Evolutionary conservation across 495 filamentous ascomycete genomes (phyloP).

Genomic region (Jackrogersella minutella): DNA sequence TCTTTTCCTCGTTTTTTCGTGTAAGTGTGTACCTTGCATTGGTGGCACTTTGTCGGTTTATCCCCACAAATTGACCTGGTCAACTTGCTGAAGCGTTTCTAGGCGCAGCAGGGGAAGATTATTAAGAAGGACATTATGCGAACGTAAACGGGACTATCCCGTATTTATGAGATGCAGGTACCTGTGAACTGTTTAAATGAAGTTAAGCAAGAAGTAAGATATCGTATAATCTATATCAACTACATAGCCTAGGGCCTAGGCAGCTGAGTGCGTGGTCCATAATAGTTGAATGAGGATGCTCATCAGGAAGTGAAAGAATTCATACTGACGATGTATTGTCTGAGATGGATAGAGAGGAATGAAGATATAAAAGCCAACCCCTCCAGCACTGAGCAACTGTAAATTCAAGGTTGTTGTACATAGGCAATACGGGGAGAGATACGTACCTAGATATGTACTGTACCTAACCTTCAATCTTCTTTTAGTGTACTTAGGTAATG

Average conservation of each 20-base stretch:
- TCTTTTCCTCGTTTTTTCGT: conserved; percentile 10
- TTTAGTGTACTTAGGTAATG: too few relatives aligned
- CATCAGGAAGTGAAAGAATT: conserved; percentile 26
- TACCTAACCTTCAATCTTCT: conserved; percentile 4
- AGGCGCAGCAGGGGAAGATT: conserved; percentile 1
- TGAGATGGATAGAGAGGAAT: neutral
- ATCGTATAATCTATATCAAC: too few relatives aligned
- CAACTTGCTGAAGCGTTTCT: conserved; percentile 2
- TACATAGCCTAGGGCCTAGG: neutral
- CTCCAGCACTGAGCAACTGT: too few relatives aligned
- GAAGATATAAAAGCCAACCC: neutral
- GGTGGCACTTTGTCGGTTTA: conserved; percentile 30
- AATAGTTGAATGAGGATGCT: neutral
- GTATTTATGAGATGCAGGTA: neutral
- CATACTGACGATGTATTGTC: conserved; percentile 24
- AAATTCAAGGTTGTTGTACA: neutral
- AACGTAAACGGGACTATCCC: neutral
- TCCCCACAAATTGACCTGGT: conserved; percentile 23
- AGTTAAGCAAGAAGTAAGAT: too few relatives aligned
- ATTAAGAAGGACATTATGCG: conserved; percentile 27
- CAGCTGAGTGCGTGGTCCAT: too few relatives aligned
- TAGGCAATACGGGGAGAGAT: neutral
- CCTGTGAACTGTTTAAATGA: neutral
- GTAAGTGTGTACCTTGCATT: conserved; percentile 39
- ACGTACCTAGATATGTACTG: neutral